A percentile compares a stretch with the other conserved stretches of the same genome.
phyloP scores from a whole-genome alignment of 1,284 basidiomycete species.

The Ustanciosporium gigantosporum region DNA sequence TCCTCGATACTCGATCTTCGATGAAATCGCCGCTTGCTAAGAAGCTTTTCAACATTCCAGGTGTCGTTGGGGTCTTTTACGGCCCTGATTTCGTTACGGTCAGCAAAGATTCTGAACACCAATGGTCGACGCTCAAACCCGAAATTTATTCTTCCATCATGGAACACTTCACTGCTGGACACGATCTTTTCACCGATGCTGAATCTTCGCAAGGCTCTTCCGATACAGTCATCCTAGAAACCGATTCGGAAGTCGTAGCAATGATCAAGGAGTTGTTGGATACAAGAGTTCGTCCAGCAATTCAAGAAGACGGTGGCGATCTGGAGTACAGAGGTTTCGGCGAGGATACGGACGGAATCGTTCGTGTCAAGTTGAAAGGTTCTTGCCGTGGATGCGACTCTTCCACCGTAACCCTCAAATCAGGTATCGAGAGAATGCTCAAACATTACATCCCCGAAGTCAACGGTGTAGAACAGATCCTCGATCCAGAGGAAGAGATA shows the following conservation, averaged over 20 bases:
- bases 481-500: slow-evolving; percentile 87
- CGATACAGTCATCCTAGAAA: slow-evolving; percentile 93
- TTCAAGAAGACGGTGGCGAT: slow-evolving; percentile 92
- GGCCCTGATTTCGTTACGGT: slow-evolving; percentile 98
- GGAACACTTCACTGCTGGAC: slow-evolving; percentile 92
- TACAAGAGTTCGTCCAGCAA: slow-evolving; percentile 90
- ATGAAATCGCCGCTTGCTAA: slow-evolving; percentile 83
- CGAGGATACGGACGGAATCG: slow-evolving; percentile 65
- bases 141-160: slow-evolving; percentile 96
- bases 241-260: slow-evolving; percentile 93
- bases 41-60: slow-evolving; percentile 88
- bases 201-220: slow-evolving; percentile 72
- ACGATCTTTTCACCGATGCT: slow-evolving; percentile 74
- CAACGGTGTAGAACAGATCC: slow-evolving; percentile 90
- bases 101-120: slow-evolving; percentile 81
- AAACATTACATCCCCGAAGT: slow-evolving; percentile 99
- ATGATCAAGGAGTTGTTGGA: slow-evolving; percentile 99
- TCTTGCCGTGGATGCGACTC: slow-evolving; percentile 93
- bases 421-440: slow-evolving; percentile 82
- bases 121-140: slow-evolving; percentile 92
- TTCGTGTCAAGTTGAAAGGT: slow-evolving; percentile 86
- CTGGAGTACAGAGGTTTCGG: slow-evolving; percentile 79
- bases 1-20: slow-evolving; percentile 71
- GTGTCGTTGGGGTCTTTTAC: slow-evolving; percentile 85
- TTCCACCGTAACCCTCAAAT: slow-evolving; percentile 88